These are phyloP conservation scores for Lasiosphaeriaceae sp. DNA, from an alignment of 495 filamentous ascomycete species.

Conservation along the genomic window DNA sequence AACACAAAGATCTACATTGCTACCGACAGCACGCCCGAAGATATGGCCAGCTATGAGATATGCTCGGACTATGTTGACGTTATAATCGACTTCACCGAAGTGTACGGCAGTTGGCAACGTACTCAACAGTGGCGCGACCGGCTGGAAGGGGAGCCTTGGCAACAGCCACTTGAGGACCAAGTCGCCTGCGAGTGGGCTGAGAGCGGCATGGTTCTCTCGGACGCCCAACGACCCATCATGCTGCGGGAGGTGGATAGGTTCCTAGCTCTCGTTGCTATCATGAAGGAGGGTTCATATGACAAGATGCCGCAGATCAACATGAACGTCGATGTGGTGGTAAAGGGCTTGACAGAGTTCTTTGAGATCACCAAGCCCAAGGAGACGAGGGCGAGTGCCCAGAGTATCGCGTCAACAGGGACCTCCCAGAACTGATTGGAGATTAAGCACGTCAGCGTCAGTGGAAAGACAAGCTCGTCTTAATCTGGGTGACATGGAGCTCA, in stretches of 20 bases:
- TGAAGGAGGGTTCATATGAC: constrained; percentile 60
- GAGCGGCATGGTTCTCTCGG: constrained; percentile 71
- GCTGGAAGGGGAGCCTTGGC: constrained; percentile 57
- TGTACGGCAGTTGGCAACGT: constrained; percentile 75
- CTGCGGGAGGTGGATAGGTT: constrained; percentile 89
- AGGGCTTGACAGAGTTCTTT: constrained; percentile 53
- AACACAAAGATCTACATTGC: constrained; percentile 98
- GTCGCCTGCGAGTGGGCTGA: constrained; percentile 66
- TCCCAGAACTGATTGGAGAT: neutral
- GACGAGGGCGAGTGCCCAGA: neutral
- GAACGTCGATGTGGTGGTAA: constrained; percentile 54
- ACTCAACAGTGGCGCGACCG: constrained; percentile 46
- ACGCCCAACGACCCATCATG: constrained; percentile 77
- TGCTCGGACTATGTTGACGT: constrained; percentile 98
- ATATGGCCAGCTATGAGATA: constrained; percentile 92
- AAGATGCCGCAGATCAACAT: constrained; percentile 57
- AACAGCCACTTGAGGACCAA: constrained; percentile 61
- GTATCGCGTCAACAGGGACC: neutral
- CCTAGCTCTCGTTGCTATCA: constrained; percentile 71
- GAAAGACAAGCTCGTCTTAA: too few species aligned
- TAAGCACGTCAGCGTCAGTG: too few species aligned
- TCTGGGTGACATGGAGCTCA: too few species aligned
- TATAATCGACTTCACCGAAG: constrained; percentile 90
- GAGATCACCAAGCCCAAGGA: constrained; percentile 51
- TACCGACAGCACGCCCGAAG: constrained; percentile 85